Evolutionary conservation across 495 filamentous ascomycete genomes (phyloP).

Genomic region (Hypoxylon lienhwacheense): DNA sequence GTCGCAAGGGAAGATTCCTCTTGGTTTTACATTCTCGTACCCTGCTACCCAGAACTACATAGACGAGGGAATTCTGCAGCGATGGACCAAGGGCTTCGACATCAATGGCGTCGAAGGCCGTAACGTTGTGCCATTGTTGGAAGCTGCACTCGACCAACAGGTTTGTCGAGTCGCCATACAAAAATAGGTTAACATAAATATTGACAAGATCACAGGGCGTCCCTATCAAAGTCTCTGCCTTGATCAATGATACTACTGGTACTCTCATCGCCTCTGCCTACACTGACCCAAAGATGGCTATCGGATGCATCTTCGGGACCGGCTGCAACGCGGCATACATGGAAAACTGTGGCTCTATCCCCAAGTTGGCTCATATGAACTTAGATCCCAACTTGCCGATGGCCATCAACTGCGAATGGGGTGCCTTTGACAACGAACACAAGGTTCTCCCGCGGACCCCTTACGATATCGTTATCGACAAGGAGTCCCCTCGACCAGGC

Average conservation of each 20-base stretch:
- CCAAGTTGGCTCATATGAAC: constrained; percentile 92
- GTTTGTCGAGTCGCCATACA: constrained; percentile 50
- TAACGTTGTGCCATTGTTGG: constrained; percentile 92
- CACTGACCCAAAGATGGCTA: constrained; percentile 86
- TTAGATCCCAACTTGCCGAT: constrained; percentile 87
- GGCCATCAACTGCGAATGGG: constrained; percentile 99
- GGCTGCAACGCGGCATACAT: constrained; percentile 99
- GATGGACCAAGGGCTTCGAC: constrained; percentile 99
- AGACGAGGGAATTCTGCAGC: constrained; percentile 91
- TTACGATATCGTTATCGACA: constrained; percentile 84
- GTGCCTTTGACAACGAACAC: constrained; percentile 97
- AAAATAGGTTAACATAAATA: constrained; percentile 8
- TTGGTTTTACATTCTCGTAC: constrained; percentile 99
- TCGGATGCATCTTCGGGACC: constrained; percentile 98
- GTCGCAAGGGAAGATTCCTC: constrained; percentile 64
- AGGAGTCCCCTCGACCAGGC: constrained; percentile 88
- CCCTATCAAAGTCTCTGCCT: constrained; percentile 87
- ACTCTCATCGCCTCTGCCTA: constrained; percentile 98
- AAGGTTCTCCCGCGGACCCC: constrained; percentile 85
- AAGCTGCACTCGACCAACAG: constrained; percentile 75
- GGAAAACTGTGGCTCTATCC: constrained; percentile 87
- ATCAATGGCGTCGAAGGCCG: constrained; percentile 93
- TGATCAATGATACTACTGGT: constrained; percentile 98
- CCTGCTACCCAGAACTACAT: constrained; percentile 96
- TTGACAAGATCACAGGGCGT: constrained; percentile 59